Evolutionary conservation across 140 eudicot genomes (phyloP).

Genomic region (Cichorium intybus): DNA sequence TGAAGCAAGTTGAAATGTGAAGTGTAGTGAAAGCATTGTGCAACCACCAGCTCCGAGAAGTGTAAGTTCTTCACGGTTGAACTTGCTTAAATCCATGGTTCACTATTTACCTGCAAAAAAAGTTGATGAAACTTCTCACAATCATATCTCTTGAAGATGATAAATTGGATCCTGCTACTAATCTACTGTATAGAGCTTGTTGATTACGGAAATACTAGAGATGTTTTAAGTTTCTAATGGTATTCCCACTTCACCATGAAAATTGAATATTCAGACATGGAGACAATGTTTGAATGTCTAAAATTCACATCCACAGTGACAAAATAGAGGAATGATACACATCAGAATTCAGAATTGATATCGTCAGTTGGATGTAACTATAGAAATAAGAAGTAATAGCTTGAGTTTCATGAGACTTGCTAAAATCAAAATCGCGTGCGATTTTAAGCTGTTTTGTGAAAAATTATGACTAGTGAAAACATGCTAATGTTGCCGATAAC

Average conservation of each 20-base stretch:
- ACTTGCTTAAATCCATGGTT: constrained; percentile 54
- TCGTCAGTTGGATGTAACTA: background rate
- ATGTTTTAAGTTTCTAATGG: too few relatives aligned
- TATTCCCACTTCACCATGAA: too few relatives aligned
- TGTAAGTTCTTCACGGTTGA: constrained; percentile 66
- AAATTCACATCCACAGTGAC: background rate
- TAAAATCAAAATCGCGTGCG: background rate
- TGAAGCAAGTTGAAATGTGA: constrained; percentile 69
- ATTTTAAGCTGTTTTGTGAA: background rate
- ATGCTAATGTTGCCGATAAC: background rate
- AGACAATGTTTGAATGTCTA: background rate
- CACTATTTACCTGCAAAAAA: background rate
- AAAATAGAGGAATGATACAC: background rate
- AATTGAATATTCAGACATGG: too few relatives aligned
- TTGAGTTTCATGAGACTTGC: background rate
- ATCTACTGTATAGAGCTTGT: background rate
- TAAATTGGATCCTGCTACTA: background rate
- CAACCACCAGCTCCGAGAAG: constrained; percentile 57
- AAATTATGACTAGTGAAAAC: background rate
- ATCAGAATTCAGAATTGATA: background rate
- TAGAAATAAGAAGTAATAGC: background rate
- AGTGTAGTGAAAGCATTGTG: constrained; percentile 59
- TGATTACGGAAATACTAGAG: too few relatives aligned
- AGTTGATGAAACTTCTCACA: background rate
- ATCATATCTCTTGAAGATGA: background rate